Percentiles rank a stretch among this genome's conserved stretches.
Evolutionary conservation across 495 filamentous ascomycete species (phyloP).

Genomic region (Tuber calosporum): DNA sequence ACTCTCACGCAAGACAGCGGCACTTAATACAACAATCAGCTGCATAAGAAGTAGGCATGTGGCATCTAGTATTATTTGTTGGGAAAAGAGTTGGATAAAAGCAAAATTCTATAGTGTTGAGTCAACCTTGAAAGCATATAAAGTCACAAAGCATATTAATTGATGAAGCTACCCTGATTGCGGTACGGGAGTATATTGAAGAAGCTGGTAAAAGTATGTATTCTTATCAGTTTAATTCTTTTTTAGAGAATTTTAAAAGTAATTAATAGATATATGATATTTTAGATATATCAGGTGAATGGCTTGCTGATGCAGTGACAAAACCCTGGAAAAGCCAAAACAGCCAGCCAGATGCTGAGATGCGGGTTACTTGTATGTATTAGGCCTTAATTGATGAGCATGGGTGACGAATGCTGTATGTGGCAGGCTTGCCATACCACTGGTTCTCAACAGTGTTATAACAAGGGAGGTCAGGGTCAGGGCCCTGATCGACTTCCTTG

Average conservation of each 20-base stretch:
- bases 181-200: no score
- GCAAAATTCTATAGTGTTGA: not conserved
- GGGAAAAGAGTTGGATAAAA: not conserved
- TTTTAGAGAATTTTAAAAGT: not conserved
- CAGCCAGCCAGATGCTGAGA: not conserved
- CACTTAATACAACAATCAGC: not conserved
- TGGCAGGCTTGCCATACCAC: no score
- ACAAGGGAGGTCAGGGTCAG: no score
- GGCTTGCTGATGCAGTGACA: not conserved
- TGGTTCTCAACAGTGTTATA: no score
- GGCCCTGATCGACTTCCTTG: no score
- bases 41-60: not conserved
- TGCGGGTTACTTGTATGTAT: not conserved
- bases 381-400: not conserved
- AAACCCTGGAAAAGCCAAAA: not conserved
- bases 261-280: not conserved
- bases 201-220: not conserved
- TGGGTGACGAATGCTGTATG: no score
- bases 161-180: no score
- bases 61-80: not conserved
- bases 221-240: not conserved
- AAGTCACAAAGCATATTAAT: no score
- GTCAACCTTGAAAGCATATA: no score
- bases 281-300: not conserved
- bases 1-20: not conserved